Conservation (phyloP, 306 rosid species). For the Mimosa bimucronata region DNA sequence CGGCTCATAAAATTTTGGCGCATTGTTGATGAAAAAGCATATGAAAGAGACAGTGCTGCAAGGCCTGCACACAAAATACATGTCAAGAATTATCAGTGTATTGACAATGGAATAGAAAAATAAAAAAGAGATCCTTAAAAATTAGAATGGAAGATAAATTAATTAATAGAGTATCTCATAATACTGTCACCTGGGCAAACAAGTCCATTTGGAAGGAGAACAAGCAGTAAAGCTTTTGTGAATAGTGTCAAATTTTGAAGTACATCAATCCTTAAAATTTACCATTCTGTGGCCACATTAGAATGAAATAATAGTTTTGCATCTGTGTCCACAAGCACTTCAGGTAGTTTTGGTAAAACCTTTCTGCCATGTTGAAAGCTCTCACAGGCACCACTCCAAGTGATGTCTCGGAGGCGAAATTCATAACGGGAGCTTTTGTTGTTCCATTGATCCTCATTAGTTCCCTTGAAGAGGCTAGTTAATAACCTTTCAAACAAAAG, state of each 20-base stretch:
- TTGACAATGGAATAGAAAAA: background rate
- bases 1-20: conserved; percentile 31
- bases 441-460: conserved; percentile 84
- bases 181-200: conserved; percentile 56
- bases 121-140: too few relatives aligned
- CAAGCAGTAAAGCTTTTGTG: conserved; percentile 62
- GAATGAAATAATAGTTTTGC: conserved; percentile 71
- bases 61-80: conserved; percentile 50
- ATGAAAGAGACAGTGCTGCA: conserved; percentile 73
- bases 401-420: conserved; percentile 76
- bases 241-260: conserved; percentile 74
- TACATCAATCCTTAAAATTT: conserved; percentile 60
- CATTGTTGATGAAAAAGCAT: conserved; percentile 54
- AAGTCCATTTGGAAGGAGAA: conserved; percentile 63
- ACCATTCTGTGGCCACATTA: conserved; percentile 72
- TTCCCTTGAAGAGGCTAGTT: conserved; percentile 77
- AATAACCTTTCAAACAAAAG: conserved; percentile 48
- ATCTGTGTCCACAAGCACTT: conserved; percentile 73
- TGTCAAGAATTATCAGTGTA: background rate
- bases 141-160: background rate
- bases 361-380: conserved; percentile 63
- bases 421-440: conserved; percentile 85
- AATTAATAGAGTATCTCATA: background rate
- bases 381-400: conserved; percentile 78
- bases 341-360: conserved; percentile 59